A percentile compares a stretch with the other conserved stretches of the same genome.
These are phyloP conservation scores for Mycogone perniciosa DNA, from an alignment of 2,329 filamentous ascomycete species.

Conservation along the genomic window DNA sequence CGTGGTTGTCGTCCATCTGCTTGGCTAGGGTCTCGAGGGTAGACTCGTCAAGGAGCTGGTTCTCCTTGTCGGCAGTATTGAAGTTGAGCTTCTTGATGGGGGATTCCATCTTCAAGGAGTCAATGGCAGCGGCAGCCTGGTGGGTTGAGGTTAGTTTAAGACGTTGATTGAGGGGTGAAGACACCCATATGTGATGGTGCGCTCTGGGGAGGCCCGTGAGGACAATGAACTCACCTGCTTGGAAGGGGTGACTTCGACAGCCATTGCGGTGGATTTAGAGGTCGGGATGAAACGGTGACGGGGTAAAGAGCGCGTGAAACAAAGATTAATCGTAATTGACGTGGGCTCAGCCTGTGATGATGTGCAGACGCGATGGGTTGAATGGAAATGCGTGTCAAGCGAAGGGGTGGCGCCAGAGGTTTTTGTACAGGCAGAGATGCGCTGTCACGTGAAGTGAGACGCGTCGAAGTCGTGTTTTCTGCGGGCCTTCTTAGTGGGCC, in stretches of 20 bases:
- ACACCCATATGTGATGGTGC: not conserved
- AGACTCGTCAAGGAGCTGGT: slow-evolving; percentile 50
- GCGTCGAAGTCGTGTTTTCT: slow-evolving; percentile 28
- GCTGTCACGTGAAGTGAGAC: slow-evolving; percentile 33
- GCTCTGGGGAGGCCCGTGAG: slow-evolving; percentile 21
- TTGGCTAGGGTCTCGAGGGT: slow-evolving; percentile 46
- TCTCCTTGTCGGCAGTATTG: slow-evolving; percentile 71
- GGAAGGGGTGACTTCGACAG: slow-evolving; percentile 60
- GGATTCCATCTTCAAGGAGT: slow-evolving; percentile 87
- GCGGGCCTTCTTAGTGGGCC: slow-evolving; percentile 17
- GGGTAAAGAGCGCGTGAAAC: slow-evolving; percentile 16
- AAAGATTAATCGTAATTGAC: slow-evolving; percentile 14
- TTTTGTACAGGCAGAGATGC: slow-evolving; percentile 33
- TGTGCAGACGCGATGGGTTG: slow-evolving; percentile 25
- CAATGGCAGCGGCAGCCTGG: slow-evolving; percentile 80
- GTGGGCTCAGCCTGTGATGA: slow-evolving; percentile 17
- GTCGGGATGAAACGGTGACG: slow-evolving; percentile 9
- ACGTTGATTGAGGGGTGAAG: not conserved
- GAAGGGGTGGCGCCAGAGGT: slow-evolving; percentile 25
- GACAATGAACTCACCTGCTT: slow-evolving; percentile 44
- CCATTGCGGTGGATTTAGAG: slow-evolving; percentile 50
- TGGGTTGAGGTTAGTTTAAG: slow-evolving; percentile 20
- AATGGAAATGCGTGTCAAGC: slow-evolving; percentile 18
- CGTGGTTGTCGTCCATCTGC: slow-evolving; percentile 55
- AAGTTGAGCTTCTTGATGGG: slow-evolving; percentile 88